phyloP scores from a whole-genome alignment of 208 protist species.

The Plasmodiophora brassicae region DNA sequence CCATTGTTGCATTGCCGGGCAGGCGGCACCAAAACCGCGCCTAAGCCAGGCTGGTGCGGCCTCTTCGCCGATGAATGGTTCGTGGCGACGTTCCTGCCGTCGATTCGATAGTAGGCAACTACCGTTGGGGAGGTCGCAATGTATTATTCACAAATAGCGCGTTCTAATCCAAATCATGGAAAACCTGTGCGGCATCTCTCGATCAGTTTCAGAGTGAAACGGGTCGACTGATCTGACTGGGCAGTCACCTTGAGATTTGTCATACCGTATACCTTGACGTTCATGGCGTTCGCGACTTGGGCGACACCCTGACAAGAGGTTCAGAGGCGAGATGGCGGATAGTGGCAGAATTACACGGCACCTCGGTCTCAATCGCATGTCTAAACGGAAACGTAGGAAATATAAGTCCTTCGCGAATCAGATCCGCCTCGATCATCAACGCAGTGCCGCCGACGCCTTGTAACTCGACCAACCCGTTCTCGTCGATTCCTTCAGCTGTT shows the following conservation, averaged over 20 bases:
- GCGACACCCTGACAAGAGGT: background rate
- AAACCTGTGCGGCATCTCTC: background rate
- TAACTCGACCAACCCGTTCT: slow-evolving; percentile 8
- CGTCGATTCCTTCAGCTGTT: background rate
- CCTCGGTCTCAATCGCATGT: slow-evolving; percentile 19
- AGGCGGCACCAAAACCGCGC: too few relatives aligned
- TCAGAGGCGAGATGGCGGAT: background rate
- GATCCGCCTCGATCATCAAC: background rate
- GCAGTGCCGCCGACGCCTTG: background rate
- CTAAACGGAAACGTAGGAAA: background rate
- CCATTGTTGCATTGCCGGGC: too few relatives aligned
- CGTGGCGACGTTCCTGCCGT: too few relatives aligned
- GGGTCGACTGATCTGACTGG: background rate
- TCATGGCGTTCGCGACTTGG: slow-evolving; percentile 12
- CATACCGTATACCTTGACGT: slow-evolving; percentile 15
- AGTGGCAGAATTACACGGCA: background rate
- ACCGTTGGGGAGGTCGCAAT: too few relatives aligned
- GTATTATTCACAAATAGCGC: too few relatives aligned
- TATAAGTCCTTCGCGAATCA: background rate
- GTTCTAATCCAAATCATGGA: slow-evolving; percentile 10
- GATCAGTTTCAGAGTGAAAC: background rate
- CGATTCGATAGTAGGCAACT: too few relatives aligned
- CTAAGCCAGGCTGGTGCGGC: too few relatives aligned
- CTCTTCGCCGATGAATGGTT: too few relatives aligned
- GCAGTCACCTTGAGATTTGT: background rate